phyloP scores from a whole-genome alignment of 371 early-diverging fungal species.

The Dichotomocladium elegans region DNA sequence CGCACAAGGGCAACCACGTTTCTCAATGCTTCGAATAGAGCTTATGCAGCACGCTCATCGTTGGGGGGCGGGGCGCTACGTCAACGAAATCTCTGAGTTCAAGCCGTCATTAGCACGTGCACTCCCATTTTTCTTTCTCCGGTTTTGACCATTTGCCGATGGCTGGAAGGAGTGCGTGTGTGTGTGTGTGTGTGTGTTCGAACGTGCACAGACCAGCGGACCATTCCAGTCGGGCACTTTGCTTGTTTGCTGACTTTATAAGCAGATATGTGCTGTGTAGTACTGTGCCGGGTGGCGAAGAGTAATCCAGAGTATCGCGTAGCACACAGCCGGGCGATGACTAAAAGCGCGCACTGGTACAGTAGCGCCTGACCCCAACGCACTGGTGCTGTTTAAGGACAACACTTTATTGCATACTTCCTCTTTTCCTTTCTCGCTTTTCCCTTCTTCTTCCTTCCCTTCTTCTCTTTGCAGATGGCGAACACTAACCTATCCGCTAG shows the following conservation, averaged over 20 bases:
- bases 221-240: too few species aligned
- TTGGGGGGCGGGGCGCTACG: too few species aligned
- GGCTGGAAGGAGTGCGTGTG: too few species aligned
- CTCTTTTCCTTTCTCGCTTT: background rate
- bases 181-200: too few species aligned
- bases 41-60: background rate
- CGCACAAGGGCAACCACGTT: background rate
- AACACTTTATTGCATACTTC: background rate
- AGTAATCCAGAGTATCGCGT: too few species aligned
- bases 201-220: too few species aligned
- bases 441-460: background rate
- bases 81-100: too few species aligned
- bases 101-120: too few species aligned
- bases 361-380: background rate
- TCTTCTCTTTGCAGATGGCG: background rate
- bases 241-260: too few species aligned
- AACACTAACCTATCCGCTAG: background rate
- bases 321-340: background rate
- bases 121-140: too few species aligned
- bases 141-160: too few species aligned
- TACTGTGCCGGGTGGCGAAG: background rate
- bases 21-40: background rate
- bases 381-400: background rate
- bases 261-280: too few species aligned
- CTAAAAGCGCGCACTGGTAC: background rate